Base-by-base conservation (phyloP, 371 early-diverging fungal species). In the Capillidium rhysosporum region DNA sequence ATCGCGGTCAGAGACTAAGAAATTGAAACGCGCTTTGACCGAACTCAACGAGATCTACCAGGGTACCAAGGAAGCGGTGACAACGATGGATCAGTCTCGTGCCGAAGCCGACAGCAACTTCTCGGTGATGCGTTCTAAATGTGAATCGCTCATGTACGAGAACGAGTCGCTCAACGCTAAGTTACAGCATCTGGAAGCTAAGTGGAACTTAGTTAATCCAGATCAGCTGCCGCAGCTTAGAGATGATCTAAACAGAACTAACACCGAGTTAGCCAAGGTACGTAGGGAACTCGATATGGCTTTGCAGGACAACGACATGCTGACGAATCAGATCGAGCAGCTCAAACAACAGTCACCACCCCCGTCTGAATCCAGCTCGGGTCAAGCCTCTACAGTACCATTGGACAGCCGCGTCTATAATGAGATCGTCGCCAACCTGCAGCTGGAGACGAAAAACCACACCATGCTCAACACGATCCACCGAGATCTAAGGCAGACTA, bases 361-460 rank as follows among this genome's bases (percentile, higher is more conserved):
- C 1, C 26, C 31, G 2, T 29, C 48, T 20, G 12, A 14, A 2
- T 28, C 48, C 25, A 25, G 48, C 23, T 12, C 4, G 34, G 12
- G 34, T 12, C 34, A 34, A 12, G 34, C 34, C 7, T 34, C 34
- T 4, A 34, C 34, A 4, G 43, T 43, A 16, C 43, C 43, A 16
- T 21, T 52, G 14, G 52, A 52, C 41, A 12, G 4, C 25, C 39
- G 34, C 10, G 10, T 52, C 7, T 52, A 40, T 28, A 20, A 40
- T 25, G 52, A 52, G 8, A 52, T 52, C 16, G 1, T 52, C 1
- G 41, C 40, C 8, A 52, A 52, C 26, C 18, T 52, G 23, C 38
- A 52, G 24, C 52, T 52, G 7, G 52, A 52, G 26, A 24, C 52
- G 4, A 52, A 52, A 40, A 52, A 52, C 52, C 52, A 52, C 34